A percentile compares a stretch with the other conserved stretches of the same genome.
These are phyloP conservation scores for Paramecium biaurelia DNA, from an alignment of 73 alveolate genomes.

Conservation along the genomic window DNA sequence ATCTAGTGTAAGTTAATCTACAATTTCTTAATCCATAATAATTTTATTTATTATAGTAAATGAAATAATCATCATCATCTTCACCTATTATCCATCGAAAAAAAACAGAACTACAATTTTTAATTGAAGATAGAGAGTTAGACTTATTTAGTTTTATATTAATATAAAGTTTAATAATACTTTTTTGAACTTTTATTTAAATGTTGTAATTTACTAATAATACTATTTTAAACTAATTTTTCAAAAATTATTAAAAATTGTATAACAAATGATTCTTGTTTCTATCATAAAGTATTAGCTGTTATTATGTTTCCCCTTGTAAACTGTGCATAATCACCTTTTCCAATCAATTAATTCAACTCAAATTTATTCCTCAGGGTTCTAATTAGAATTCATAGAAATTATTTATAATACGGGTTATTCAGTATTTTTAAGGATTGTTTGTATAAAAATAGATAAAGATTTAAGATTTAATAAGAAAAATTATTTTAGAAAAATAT, in stretches of 20 bases:
- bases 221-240: too few species aligned
- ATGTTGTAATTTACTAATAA: too few species aligned
- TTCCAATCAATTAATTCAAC: slow-evolving; percentile 77
- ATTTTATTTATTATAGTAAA: not conserved
- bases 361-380: slow-evolving; percentile 81
- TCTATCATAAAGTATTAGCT: slow-evolving; percentile 37
- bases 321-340: slow-evolving; percentile 88
- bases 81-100: not conserved
- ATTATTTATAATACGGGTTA: not conserved
- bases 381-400: slow-evolving; percentile 57
- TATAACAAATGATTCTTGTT: not conserved
- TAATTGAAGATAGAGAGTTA: not conserved
- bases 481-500: not conserved
- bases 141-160: too few species aligned
- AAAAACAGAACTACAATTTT: not conserved
- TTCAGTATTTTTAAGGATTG: not conserved
- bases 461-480: not conserved
- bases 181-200: too few species aligned
- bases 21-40: slow-evolving; percentile 45
- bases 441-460: not conserved
- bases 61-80: not conserved
- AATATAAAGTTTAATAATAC: not conserved
- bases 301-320: slow-evolving; percentile 74
- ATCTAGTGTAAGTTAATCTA: slow-evolving; percentile 31
- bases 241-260: too few species aligned